phyloP scores from a whole-genome alignment of 2,329 filamentous ascomycete genomes.

The Fragosphaeria purpurea region DNA sequence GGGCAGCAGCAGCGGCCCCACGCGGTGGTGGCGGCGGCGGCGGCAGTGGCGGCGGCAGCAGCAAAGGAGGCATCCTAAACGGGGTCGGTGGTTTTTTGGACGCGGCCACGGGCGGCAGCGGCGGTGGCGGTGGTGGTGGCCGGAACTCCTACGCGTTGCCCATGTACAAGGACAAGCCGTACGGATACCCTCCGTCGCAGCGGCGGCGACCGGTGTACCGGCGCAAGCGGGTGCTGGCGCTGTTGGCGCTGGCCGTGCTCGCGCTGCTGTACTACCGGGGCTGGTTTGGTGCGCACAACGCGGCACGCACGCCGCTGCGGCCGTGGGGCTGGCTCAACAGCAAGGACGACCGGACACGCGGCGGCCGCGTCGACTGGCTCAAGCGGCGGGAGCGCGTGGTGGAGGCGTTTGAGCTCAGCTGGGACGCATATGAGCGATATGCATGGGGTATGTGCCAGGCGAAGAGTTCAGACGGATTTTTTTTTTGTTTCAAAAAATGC shows the following conservation, averaged over 20 bases:
- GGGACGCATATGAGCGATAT: constrained; percentile 85
- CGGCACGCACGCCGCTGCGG: constrained; percentile 20
- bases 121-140: not conserved
- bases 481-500: constrained; percentile 5
- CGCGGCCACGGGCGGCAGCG: constrained; percentile 23
- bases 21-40: constrained; percentile 8
- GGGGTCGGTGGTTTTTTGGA: constrained; percentile 58
- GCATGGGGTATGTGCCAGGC: constrained; percentile 66
- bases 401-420: constrained; percentile 83
- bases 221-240: constrained; percentile 50
- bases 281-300: constrained; percentile 35
- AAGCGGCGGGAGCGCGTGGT: constrained; percentile 70
- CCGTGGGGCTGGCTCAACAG: constrained; percentile 46
- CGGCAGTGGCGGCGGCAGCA: constrained; percentile 5
- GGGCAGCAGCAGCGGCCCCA: constrained; percentile 40
- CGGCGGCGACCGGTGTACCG: constrained; percentile 50
- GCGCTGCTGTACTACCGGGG: constrained; percentile 62
- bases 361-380: constrained; percentile 56
- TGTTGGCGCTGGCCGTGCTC: constrained; percentile 44
- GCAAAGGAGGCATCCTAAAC: constrained; percentile 41
- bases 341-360: constrained; percentile 33
- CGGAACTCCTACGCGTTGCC: constrained; percentile 47
- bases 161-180: constrained; percentile 99
- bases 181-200: constrained; percentile 52
- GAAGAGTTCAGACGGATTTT: not conserved